Conservation (phyloP, 2,329 filamentous ascomycete genomes). For the Exophiala aquamarina region DNA sequence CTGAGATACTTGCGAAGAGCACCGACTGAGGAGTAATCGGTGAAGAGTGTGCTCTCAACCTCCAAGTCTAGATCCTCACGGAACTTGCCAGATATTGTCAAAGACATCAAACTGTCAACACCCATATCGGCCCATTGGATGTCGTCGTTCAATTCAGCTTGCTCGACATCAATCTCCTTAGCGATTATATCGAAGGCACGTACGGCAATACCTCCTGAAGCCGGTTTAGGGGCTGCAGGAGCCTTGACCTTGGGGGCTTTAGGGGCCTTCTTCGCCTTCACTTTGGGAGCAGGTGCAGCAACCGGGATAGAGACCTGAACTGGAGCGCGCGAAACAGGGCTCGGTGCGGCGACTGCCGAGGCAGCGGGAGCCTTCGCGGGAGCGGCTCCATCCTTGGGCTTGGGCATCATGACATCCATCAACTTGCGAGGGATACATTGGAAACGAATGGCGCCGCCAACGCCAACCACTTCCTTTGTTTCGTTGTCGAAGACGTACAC, state of each 20-base stretch:
- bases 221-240: slow-evolving; percentile 29
- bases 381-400: slow-evolving; percentile 28
- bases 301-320: slow-evolving; percentile 3
- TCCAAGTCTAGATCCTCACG: slow-evolving; percentile 62
- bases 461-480: slow-evolving; percentile 55
- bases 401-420: slow-evolving; percentile 42
- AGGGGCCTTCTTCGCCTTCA: slow-evolving; percentile 31
- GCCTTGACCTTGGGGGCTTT: slow-evolving; percentile 31
- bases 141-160: slow-evolving; percentile 59
- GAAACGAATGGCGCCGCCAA: slow-evolving; percentile 51
- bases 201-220: slow-evolving; percentile 33
- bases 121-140: slow-evolving; percentile 63
- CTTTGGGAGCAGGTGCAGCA: slow-evolving; percentile 29
- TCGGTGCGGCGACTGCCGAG: slow-evolving; percentile 14
- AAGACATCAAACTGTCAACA: slow-evolving; percentile 61
- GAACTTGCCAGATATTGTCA: slow-evolving; percentile 63
- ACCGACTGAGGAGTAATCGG: slow-evolving; percentile 59
- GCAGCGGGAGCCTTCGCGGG: slow-evolving; percentile 29
- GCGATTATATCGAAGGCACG: slow-evolving; percentile 42
- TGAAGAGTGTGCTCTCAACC: slow-evolving; percentile 59
- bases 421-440: slow-evolving; percentile 42
- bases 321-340: slow-evolving; percentile 14
- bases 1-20: slow-evolving; percentile 60
- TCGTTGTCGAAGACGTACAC: slow-evolving; percentile 59
- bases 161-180: slow-evolving; percentile 55